Conservation (phyloP, 768 basidiomycete genomes). For the Termitomyces heimii region DNA sequence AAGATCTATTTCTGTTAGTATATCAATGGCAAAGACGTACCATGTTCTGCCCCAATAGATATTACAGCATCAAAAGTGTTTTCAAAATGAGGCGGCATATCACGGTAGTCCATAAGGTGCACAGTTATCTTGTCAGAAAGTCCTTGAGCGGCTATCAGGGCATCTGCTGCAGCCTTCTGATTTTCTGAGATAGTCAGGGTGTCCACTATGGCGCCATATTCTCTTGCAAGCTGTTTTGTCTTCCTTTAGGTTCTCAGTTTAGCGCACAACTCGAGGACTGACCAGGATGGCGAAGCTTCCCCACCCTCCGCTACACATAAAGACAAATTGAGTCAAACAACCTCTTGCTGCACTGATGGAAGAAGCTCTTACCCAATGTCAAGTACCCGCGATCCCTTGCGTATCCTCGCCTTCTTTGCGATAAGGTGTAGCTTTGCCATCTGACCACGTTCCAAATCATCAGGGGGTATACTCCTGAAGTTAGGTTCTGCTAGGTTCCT, state of each 20-base stretch:
- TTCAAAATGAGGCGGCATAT: conserved; percentile 46
- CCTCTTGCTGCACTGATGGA: not conserved
- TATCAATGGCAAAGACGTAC: not conserved
- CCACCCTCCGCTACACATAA: not conserved
- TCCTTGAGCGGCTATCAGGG: conserved; percentile 45
- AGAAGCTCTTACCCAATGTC: conserved; percentile 4
- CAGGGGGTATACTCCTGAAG: not conserved
- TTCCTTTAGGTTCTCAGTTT: not conserved
- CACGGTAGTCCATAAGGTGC: conserved; percentile 64
- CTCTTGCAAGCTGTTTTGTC: conserved; percentile 21
- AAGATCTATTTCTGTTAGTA: not conserved
- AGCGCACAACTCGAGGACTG: not conserved
- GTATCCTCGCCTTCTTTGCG: conserved; percentile 3
- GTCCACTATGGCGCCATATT: conserved; percentile 53
- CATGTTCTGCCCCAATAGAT: conserved; percentile 41
- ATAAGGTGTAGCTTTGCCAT: conserved; percentile 9
- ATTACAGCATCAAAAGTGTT: conserved; percentile 48
- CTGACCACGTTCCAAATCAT: conserved; percentile 8
- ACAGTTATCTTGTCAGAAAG: conserved; percentile 46
- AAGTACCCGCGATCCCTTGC: conserved; percentile 5
- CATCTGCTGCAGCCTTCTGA: conserved; percentile 58
- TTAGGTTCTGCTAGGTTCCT: not conserved
- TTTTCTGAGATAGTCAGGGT: conserved; percentile 59
- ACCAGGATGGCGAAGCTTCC: conserved; percentile 8
- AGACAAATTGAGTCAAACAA: not conserved